Percentiles rank a stretch among this genome's conserved stretches.
Conservation (phyloP, 1,284 basidiomycete species). For the Stereum hirsutum region DNA sequence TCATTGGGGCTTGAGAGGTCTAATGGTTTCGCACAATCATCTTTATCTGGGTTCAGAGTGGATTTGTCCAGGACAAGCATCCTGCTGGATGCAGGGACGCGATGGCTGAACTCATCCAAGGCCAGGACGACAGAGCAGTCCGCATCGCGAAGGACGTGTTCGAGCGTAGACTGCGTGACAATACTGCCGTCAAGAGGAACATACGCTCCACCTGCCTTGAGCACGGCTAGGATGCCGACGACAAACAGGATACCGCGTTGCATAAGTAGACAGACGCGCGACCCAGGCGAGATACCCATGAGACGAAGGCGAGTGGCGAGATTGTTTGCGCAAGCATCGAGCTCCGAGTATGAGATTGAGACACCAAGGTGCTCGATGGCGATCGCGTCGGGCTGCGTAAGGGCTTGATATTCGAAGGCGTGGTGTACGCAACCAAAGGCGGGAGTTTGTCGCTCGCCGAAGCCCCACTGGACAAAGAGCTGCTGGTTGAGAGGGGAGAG, state of each 20-base stretch:
- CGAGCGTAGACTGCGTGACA: conserved; percentile 43
- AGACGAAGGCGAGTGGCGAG: conserved; percentile 35
- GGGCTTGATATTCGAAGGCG: conserved; percentile 42
- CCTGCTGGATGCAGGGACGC: conserved; percentile 22
- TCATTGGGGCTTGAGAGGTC: conserved; percentile 32
- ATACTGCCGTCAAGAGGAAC: conserved; percentile 49
- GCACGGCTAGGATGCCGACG: conserved; percentile 40
- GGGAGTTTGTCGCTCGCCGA: conserved; percentile 25
- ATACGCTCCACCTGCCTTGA: conserved; percentile 50
- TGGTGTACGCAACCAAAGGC: conserved; percentile 45
- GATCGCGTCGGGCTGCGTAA: conserved; percentile 28
- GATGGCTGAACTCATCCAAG: conserved; percentile 34
- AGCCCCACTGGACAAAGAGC: conserved; percentile 36
- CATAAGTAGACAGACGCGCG: conserved; percentile 42
- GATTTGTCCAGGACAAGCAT: conserved; percentile 36
- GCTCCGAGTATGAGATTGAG: conserved; percentile 38
- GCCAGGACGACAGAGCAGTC: conserved; percentile 33
- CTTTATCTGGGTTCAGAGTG: conserved; percentile 18
- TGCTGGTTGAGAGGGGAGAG: conserved; percentile 30
- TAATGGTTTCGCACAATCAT: conserved; percentile 21
- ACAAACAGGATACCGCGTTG: conserved; percentile 48
- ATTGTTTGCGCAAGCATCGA: conserved; percentile 38
- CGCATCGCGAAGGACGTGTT: conserved; percentile 42
- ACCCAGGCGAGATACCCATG: conserved; percentile 34
- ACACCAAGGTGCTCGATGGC: conserved; percentile 42